These are phyloP conservation scores for Pelargonium australe DNA, from an alignment of 441 rosid genomes.

Conservation along the genomic window DNA sequence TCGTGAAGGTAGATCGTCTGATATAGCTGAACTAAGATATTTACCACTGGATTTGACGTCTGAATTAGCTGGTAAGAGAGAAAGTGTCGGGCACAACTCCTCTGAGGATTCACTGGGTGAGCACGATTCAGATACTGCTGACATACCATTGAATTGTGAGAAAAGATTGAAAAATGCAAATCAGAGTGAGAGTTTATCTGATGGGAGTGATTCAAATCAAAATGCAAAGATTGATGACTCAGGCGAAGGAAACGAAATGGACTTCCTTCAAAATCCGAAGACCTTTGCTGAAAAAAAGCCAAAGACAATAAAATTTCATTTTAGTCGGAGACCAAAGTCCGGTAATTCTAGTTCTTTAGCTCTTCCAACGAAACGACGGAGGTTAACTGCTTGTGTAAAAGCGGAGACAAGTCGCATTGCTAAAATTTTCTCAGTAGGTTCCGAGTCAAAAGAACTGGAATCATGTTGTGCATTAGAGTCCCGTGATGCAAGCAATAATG, in stretches of 20 bases:
- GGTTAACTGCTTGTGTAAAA: slow-evolving; percentile 46
- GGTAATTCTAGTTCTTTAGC: slow-evolving; percentile 32
- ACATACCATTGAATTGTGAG: slow-evolving; percentile 12
- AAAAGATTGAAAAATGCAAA: slow-evolving; percentile 10
- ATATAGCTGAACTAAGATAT: slow-evolving; percentile 41
- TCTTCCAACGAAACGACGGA: slow-evolving; percentile 41
- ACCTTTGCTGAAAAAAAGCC: slow-evolving; percentile 25
- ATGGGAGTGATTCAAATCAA: slow-evolving; percentile 18
- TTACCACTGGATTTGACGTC: slow-evolving; percentile 32
- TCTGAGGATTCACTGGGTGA: slow-evolving; percentile 19
- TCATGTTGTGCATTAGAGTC: slow-evolving; percentile 21
- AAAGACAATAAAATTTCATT: slow-evolving; percentile 36
- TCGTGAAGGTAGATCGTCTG: slow-evolving; percentile 36
- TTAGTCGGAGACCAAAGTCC: slow-evolving; percentile 36
- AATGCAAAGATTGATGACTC: slow-evolving; percentile 19
- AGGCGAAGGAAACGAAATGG: slow-evolving; percentile 21
- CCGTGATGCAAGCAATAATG: slow-evolving; percentile 16
- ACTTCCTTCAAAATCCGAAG: slow-evolving; percentile 20
- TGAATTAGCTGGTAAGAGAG: slow-evolving; percentile 21
- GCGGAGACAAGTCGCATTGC: slow-evolving; percentile 27
- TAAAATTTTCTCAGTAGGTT: slow-evolving; percentile 22
- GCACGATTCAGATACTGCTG: slow-evolving; percentile 9
- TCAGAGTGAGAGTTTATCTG: slow-evolving; percentile 12
- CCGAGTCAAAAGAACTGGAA: slow-evolving; percentile 27
- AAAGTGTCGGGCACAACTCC: slow-evolving; percentile 19